phyloP scores from a whole-genome alignment of 176 grass and related monocot species.

The Chloris gayana region DNA sequence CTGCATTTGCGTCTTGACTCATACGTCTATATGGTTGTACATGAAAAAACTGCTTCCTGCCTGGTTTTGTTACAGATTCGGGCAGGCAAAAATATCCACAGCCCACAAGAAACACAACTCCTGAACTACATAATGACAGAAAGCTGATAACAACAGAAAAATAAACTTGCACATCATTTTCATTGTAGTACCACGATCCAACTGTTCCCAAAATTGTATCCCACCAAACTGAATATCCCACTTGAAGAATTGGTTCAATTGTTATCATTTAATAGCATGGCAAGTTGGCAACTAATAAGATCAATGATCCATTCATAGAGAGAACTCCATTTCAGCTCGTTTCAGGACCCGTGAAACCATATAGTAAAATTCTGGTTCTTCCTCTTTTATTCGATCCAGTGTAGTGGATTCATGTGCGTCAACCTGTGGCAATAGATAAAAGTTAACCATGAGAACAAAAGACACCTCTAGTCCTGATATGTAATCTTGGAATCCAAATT shows the following conservation, averaged over 20 bases:
- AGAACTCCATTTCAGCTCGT: slow-evolving; percentile 68
- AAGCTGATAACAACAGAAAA: neutral
- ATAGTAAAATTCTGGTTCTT: slow-evolving; percentile 76
- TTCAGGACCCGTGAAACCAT: slow-evolving; percentile 65
- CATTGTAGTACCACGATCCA: neutral
- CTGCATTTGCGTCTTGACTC: no score
- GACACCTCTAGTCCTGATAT: neutral
- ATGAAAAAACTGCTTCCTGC: neutral
- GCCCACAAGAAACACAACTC: neutral
- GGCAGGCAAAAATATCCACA: neutral
- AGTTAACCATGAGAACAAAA: slow-evolving; percentile 21
- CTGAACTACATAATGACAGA: neutral
- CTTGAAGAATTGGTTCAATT: neutral
- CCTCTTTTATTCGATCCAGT: slow-evolving; percentile 57
- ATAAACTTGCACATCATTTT: neutral
- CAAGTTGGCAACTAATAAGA: neutral
- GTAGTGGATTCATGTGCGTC: slow-evolving; percentile 80
- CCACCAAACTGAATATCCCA: neutral
- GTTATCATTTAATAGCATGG: neutral
- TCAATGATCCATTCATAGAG: slow-evolving; percentile 30
- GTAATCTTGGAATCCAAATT: slow-evolving; percentile 2
- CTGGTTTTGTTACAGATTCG: neutral
- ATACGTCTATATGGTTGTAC: neutral
- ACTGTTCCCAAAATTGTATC: neutral
- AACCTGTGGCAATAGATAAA: slow-evolving; percentile 43